Evolutionary conservation across 257 asterid species (phyloP).

Genomic region (Penstemon davidsonii): DNA sequence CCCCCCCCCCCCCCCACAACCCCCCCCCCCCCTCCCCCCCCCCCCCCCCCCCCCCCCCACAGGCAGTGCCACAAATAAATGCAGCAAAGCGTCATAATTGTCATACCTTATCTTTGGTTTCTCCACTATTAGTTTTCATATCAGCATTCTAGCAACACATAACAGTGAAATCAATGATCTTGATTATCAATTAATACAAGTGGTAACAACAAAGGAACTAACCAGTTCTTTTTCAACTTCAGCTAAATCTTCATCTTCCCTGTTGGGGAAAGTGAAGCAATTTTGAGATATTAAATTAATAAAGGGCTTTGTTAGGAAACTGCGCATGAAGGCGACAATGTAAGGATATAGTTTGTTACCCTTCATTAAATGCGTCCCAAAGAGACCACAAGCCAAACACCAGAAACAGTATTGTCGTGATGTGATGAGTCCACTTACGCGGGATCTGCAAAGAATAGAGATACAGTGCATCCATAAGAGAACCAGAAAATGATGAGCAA

Average conservation of each 20-base stretch:
- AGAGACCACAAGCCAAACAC: constrained; percentile 97
- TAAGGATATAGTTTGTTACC: constrained; percentile 45
- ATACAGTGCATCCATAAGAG: background rate
- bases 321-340: constrained; percentile 17
- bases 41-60: too few species aligned
- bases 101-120: constrained; percentile 39
- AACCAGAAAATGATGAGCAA: background rate
- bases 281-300: constrained; percentile 7
- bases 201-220: constrained; percentile 28
- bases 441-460: constrained; percentile 57
- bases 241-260: constrained; percentile 79
- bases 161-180: constrained; percentile 30
- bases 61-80: too few species aligned
- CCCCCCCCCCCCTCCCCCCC: too few species aligned
- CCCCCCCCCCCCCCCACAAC: too few species aligned
- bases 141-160: constrained; percentile 67
- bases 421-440: constrained; percentile 93
- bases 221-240: constrained; percentile 97
- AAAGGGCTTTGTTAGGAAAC: constrained; percentile 12
- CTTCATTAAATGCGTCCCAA: constrained; percentile 88
- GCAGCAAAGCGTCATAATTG: background rate
- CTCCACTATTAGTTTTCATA: constrained; percentile 59
- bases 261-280: constrained; percentile 35
- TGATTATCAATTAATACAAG: constrained; percentile 17
- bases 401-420: constrained; percentile 77